Base-by-base conservation (phyloP, 495 filamentous ascomycete genomes). In the Pseudomonodictys pantanalensis region DNA sequence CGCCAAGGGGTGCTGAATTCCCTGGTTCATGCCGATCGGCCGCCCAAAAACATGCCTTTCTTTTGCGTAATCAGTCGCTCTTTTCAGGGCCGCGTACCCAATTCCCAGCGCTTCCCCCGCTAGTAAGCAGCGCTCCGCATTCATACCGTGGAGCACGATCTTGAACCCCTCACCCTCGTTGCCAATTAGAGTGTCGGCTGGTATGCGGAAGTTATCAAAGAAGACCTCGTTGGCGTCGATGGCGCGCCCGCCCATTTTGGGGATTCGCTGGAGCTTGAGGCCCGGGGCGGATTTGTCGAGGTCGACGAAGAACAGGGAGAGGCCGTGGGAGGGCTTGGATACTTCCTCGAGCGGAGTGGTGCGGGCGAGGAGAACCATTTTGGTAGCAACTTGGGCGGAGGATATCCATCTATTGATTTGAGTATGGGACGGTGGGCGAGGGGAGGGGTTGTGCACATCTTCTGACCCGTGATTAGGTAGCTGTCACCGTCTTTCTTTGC, bases 141-240 rank as follows among this genome's bases (percentile, higher is more conserved):
- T 92, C 88, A 92, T 88, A 22, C 89, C 88, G 70, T 91, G 88
- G 5, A 91, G 77, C 35, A 92, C 75, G 56, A 88, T 87, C 60
- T 84, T 83, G 77, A 91, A 91, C 2, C 88, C 88, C 53, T 87
- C 75, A 39, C 81, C 83, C 66, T 91, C 87, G 22, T 80, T 60
- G 1, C 88, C 88, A 41, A 91, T 85, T 2, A 89, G 72, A 0
- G 81, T 73, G 49, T 84, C 76, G 1, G 72, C 77, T 0, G 83
- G 79, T 9, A 91, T 81, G 2, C 65, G 54, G 69, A 89, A 92
- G 56, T 83, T 80, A 65, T 90, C 86, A 69, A 91, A 91, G 75
- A 91, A 92, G 1, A 91, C 84, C 70, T 91, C 86, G 67, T 91
- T 91, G 3, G 88, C 88, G 68, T 90, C 86, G n/a, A 91, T 79